These are phyloP conservation scores for Thermoascus crustaceus DNA, from an alignment of 2,329 filamentous ascomycete genomes.

Conservation along the genomic window DNA sequence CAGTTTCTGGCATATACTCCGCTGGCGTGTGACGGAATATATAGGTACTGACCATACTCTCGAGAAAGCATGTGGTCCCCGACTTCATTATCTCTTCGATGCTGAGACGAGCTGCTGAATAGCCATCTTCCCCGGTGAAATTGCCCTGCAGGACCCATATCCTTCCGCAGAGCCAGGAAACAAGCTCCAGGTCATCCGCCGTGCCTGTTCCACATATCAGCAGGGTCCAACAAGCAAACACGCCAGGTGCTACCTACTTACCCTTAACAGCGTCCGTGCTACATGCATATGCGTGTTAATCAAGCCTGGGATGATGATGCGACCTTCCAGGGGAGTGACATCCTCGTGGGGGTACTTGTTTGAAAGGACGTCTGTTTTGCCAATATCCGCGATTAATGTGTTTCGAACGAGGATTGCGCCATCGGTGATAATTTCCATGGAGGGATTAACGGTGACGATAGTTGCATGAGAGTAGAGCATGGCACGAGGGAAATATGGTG, in stretches of 20 bases:
- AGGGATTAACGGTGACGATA: slow-evolving; percentile 44
- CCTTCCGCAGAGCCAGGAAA: slow-evolving; percentile 44
- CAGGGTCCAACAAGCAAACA: no score
- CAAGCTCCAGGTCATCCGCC: slow-evolving; percentile 44
- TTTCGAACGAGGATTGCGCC: slow-evolving; percentile 38
- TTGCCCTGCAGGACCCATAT: slow-evolving; percentile 43
- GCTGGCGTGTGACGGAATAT: neutral
- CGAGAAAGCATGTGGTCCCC: slow-evolving; percentile 46
- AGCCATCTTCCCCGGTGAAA: slow-evolving; percentile 41
- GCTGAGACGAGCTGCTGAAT: slow-evolving; percentile 40
- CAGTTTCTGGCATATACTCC: no score
- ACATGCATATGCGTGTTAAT: slow-evolving; percentile 46
- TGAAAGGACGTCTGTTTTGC: slow-evolving; percentile 30
- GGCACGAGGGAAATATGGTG: neutral
- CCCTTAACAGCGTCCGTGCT: slow-evolving; percentile 39
- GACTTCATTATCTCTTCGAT: slow-evolving; percentile 45
- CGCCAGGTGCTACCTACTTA: neutral
- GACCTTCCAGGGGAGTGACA: slow-evolving; percentile 30
- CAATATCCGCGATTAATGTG: slow-evolving; percentile 37
- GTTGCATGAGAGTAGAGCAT: slow-evolving; percentile 44
- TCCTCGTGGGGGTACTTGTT: slow-evolving; percentile 23
- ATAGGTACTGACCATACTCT: slow-evolving; percentile 40
- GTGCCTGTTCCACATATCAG: slow-evolving; percentile 21
- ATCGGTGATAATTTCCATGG: slow-evolving; percentile 39
- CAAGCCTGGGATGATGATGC: slow-evolving; percentile 42